Evolutionary conservation across 2,329 filamentous ascomycete genomes (phyloP).

Genomic region (Botrytis fabae): DNA sequence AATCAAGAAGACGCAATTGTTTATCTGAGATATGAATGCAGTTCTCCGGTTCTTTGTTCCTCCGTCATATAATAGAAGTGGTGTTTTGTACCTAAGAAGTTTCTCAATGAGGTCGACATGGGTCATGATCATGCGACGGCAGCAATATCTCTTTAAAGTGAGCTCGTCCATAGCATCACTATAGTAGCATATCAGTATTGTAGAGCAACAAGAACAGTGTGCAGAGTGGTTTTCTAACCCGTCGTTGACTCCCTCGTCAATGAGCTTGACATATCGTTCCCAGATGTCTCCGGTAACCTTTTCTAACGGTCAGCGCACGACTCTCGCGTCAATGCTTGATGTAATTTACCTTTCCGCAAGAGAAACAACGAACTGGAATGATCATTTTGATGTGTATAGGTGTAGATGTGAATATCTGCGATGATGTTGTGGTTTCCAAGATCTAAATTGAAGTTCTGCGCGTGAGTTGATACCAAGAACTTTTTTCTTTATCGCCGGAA

Average conservation of each 20-base stretch:
- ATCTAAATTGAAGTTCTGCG: slow-evolving; percentile 22
- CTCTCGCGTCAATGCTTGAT: slow-evolving; percentile 8
- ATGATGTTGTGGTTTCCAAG: slow-evolving; percentile 13
- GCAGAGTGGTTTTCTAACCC: slow-evolving; percentile 56
- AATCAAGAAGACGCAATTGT: slow-evolving; percentile 25
- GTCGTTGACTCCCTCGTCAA: slow-evolving; percentile 74
- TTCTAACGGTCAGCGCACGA: slow-evolving; percentile 27
- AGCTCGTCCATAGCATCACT: slow-evolving; percentile 97
- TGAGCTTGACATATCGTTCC: slow-evolving; percentile 89
- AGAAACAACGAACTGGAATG: slow-evolving; percentile 97
- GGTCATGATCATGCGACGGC: slow-evolving; percentile 98
- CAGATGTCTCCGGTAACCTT: slow-evolving; percentile 96
- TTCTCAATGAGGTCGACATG: slow-evolving; percentile 99
- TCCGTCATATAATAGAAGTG: not conserved
- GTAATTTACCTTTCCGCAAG: slow-evolving; percentile 85
- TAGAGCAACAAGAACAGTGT: not conserved
- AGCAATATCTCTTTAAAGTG: slow-evolving; percentile 94
- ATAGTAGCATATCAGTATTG: slow-evolving; percentile 29
- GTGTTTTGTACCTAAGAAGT: slow-evolving; percentile 73
- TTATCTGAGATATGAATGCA: slow-evolving; percentile 11
- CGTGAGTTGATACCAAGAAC: slow-evolving; percentile 20
- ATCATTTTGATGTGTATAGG: slow-evolving; percentile 68
- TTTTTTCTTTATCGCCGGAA: slow-evolving; percentile 24
- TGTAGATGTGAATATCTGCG: slow-evolving; percentile 9
- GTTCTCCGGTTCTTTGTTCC: not conserved